Evolutionary conservation across 345 rosid species (phyloP).

Genomic region (Arabidopsis suecica): DNA sequence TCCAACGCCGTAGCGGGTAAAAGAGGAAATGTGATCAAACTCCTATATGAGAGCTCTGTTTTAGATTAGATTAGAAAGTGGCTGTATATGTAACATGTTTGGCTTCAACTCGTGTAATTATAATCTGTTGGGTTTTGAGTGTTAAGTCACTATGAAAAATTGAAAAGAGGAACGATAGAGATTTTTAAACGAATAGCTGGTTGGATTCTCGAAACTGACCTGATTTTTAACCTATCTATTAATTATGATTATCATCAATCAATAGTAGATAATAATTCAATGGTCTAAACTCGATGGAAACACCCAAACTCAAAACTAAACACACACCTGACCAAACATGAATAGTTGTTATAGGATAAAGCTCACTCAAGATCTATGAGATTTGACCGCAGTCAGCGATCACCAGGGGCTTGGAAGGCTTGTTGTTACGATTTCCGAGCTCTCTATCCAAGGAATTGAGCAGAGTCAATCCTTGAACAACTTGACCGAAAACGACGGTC

Average conservation of each 20-base stretch:
- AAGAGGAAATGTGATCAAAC: conserved; percentile 25
- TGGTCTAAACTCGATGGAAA: neutral
- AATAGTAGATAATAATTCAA: neutral
- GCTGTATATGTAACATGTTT: conserved; percentile 36
- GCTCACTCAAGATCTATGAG: neutral
- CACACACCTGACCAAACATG: neutral
- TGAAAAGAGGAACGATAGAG: no score
- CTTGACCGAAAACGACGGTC: conserved; percentile 57
- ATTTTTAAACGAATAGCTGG: no score
- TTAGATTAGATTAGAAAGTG: conserved; percentile 30
- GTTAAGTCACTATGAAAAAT: no score
- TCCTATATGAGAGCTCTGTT: conserved; percentile 18
- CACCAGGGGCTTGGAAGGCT: conserved; percentile 46
- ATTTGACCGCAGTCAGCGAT: conserved; percentile 50
- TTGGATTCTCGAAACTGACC: no score
- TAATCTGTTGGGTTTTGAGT: neutral
- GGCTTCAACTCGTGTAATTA: conserved; percentile 26
- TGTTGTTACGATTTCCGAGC: conserved; percentile 40
- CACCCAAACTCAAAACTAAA: neutral
- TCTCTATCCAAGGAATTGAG: conserved; percentile 45
- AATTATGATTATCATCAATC: no score
- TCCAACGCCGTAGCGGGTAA: conserved; percentile 43
- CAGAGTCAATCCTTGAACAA: conserved; percentile 58
- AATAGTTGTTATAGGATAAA: no score
- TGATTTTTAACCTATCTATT: no score